Evolutionary conservation across 2,329 filamentous ascomycete species (phyloP), one percentile per base, ranked within the genome.

Genomic region (Seiridium cupressi): DNA sequence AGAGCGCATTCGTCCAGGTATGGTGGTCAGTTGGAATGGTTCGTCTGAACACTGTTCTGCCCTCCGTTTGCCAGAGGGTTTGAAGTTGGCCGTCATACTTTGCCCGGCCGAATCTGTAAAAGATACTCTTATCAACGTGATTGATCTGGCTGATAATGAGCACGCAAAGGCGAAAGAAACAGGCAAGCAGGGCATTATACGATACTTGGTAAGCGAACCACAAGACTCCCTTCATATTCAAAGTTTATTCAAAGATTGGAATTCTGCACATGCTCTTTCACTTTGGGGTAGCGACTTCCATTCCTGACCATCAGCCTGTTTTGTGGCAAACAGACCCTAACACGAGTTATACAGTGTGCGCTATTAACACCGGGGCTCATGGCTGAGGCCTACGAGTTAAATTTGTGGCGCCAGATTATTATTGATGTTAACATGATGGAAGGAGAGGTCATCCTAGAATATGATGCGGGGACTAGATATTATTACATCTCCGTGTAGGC

Each of bases 381-480:
- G 65, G 61, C 71, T 0, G 73, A 72, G 7, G 69, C 76, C 3
- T 81, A 76, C 57, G 76, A 77, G 48, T 57, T 81, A 8, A 68
- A 71, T 57, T 36, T 79, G 18, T 78, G 76, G 76, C 68, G 67
- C 36, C 77, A 79, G 58, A 61, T 72, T 31, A 67, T 75, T 3
- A 65, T 78, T 1, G 60, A 63, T 18, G 64, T 73, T 4, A 67
- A 71, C 0, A 54, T 65, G 61, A 80, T 81, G 76, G 69, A 74
- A 44, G 65, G 61, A 0, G 78, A 81, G 66, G 72, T 80, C 3
- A 60, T 78, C 36, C 61, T 80, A 8, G 76, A 80, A 63, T 81
- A 79, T 62, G 78, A 81, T 64, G 58, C 67, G 3, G 73, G 64
- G 6, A 77, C 77, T n/a, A 68, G 79, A 58, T 80, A 78, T 57